Evolutionary conservation across 306 rosid species (phyloP), one percentile per base, ranked within the genome.

Genomic region (Vigna reflexopilosa): DNA sequence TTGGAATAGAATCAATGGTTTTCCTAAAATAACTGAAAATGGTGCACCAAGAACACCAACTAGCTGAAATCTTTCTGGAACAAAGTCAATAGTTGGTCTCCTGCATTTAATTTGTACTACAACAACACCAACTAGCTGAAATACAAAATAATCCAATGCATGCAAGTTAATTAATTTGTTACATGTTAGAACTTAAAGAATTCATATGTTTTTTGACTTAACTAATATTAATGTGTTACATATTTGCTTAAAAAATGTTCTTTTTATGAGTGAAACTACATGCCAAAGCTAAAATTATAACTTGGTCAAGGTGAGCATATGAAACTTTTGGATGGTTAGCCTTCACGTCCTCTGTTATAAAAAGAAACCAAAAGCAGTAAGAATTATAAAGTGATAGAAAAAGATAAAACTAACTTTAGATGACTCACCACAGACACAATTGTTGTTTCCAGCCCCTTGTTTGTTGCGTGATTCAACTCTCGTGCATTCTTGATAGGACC

Each of bases 121-220:
- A 28, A 95, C 93, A 83, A 95, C 81, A 61, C 99, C 98, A 82
- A 98, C 97, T 44, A 95, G 93, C 98, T 93, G 85, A 70, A 89
- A 75, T 10, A 40, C 64, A 70, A 36, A 61, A 24, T 12, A 10
- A 22, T 45, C 30, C 70, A 57, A 54, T 28, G 2, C 12, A 50
- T 16, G 61, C 49, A 70, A 77, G 15, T 79, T 44, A 67, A 72
- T 50, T 44, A 67, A 72, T 50, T 50, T 8, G n/a, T 40, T 40
- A 40, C 45, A 7, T 40, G 45, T 40, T 0, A 40, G 9, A 8
- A 40, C 45, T 40, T 40, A 40, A 10, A 40, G 2, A 40, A 8
- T 40, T 40, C 11, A 1, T 8, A 1, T 40, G 9, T 1, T 38
- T 38, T 34, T 38, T 7, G 2, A 40, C 11, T 8, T 8, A 40